Conservation (phyloP, 2,329 filamentous ascomycete genomes). For the Hypoxylon sp. region DNA sequence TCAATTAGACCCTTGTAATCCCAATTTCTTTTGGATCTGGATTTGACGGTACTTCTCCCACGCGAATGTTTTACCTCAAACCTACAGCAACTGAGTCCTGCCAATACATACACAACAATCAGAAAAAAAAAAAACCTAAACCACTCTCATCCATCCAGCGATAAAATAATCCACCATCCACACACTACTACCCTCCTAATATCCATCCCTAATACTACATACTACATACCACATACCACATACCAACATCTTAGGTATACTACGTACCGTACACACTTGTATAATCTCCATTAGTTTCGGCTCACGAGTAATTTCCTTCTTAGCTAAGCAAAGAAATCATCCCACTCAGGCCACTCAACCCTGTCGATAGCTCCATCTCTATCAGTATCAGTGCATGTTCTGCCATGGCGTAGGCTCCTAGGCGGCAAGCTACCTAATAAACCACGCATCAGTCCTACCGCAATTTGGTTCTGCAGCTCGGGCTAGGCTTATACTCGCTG, state of each 20-base stretch:
- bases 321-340: conserved; percentile 40
- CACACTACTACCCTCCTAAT: conserved; percentile 21
- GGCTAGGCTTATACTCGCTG: conserved; percentile 34
- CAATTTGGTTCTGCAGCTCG: conserved; percentile 21
- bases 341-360: conserved; percentile 40
- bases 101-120: background rate
- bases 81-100: conserved; percentile 19
- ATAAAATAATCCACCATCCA: conserved; percentile 4
- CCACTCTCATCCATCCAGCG: conserved; percentile 4
- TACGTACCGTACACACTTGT: conserved; percentile 3
- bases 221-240: conserved; percentile 14
- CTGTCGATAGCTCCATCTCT: conserved; percentile 43
- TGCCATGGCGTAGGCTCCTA: conserved; percentile 36
- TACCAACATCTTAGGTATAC: conserved; percentile 1
- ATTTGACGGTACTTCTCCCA: conserved; percentile 44
- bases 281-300: conserved; percentile 30
- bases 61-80: conserved; percentile 45
- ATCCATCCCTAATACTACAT: conserved; percentile 2
- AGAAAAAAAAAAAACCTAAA: conserved; percentile 13
- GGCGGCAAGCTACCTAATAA: conserved; percentile 36
- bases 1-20: conserved; percentile 46
- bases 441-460: conserved; percentile 37
- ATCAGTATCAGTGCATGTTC: conserved; percentile 43
- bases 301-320: conserved; percentile 38
- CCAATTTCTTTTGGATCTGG: conserved; percentile 47